Base-by-base conservation (phyloP, 768 basidiomycete species). In the Naganishia kalamii region DNA sequence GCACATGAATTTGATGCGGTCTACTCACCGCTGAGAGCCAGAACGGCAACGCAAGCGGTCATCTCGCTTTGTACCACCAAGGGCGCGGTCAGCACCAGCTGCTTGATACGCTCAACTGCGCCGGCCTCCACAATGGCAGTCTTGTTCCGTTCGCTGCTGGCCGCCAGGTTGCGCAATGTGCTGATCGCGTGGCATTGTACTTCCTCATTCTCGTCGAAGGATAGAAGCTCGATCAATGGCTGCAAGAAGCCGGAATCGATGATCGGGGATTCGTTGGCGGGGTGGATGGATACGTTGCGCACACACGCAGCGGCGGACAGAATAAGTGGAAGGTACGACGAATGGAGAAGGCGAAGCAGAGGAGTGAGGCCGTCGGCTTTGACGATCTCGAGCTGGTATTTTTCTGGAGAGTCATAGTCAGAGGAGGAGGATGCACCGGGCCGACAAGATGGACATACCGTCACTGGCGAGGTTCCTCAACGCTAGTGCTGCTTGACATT, bases 121-220 rank as follows among this genome's bases (percentile, higher is more conserved):
- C 96, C 96, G 5, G 96, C 94, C 77, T 96, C 89, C 60, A 99
- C 93, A 63, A 99, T 98, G 8, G 93, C 92, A 41, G 89, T 85
- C 81, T 98, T 99, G 82, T 98, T 99, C 83, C 92, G 91, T 82
- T 98, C 94, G 35, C 88, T 90, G 74, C 89, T 92, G 3, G 96
- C 96, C 1, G 96, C 96, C 17, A 99, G 84, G 75, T 99, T 99
- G 17, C 96, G 85, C 48, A 99, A 82, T 0, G 96, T 99, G 13
- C 92, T 94, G 70, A 99, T 99, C 21, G 96, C 96, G 72, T 99
- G 96, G 74, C 96, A 98, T 76, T 99, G 96, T 25, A 99, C 92
- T 79, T 99, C 96, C 80, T 99, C 96, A 74, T 98, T 98, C 78
- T 99, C 96, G 78, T 97, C 97, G 82, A 97, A 98, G 1, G 93